A percentile compares a stretch with the other conserved stretches of the same genome.
phyloP scores from a whole-genome alignment of 345 rosid genomes.

The Lumnitzera racemosa region DNA sequence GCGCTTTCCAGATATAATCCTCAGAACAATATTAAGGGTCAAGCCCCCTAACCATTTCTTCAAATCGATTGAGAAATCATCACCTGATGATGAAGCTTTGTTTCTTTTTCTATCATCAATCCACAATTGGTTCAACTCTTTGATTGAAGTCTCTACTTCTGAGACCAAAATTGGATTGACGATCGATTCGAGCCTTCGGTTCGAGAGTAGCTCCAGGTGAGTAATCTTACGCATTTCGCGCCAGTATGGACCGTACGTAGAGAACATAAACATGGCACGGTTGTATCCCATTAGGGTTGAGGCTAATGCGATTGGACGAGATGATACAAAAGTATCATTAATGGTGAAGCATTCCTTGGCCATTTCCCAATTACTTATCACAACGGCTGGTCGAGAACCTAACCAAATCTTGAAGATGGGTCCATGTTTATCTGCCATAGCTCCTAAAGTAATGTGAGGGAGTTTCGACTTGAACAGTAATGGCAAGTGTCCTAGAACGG shows the following conservation, averaged over 20 bases:
- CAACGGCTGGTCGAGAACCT: slow-evolving; percentile 21
- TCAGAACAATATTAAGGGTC: slow-evolving; percentile 19
- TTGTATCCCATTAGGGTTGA: slow-evolving; percentile 12
- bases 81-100: too few species aligned
- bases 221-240: slow-evolving; percentile 22
- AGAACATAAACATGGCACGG: slow-evolving; percentile 17
- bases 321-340: slow-evolving; percentile 19
- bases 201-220: slow-evolving; percentile 27
- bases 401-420: slow-evolving; percentile 28
- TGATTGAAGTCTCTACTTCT: slow-evolving; percentile 8
- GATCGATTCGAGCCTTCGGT: slow-evolving; percentile 13
- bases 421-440: slow-evolving; percentile 25
- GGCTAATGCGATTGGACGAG: slow-evolving; percentile 16
- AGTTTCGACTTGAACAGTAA: slow-evolving; percentile 1
- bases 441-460: slow-evolving; percentile 17
- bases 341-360: slow-evolving; percentile 31
- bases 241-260: slow-evolving; percentile 29
- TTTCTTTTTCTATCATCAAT: too few species aligned
- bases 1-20: slow-evolving; percentile 17
- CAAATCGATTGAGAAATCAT: slow-evolving; percentile 20
- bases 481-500: too few species aligned
- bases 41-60: slow-evolving; percentile 23
- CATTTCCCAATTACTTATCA: slow-evolving; percentile 16
- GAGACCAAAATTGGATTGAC: background rate
- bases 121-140: slow-evolving; percentile 16